phyloP scores from a whole-genome alignment of 2,329 filamentous ascomycete genomes.

The Calycina herbarum region DNA sequence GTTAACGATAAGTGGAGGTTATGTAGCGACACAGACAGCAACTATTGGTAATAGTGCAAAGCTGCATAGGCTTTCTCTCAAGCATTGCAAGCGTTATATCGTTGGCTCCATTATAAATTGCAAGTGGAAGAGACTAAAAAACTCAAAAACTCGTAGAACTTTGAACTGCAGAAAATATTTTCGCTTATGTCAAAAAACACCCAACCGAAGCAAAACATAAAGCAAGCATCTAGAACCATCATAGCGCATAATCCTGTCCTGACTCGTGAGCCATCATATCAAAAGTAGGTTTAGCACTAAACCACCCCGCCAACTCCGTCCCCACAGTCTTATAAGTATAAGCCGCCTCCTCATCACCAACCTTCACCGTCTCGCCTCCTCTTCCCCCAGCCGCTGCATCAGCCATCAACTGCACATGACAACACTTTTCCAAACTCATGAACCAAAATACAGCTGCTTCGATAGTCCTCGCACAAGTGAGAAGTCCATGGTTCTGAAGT shows the following conservation, averaged over 20 bases:
- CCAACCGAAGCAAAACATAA: neutral
- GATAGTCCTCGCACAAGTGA: conserved; percentile 47
- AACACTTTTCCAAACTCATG: conserved; percentile 48
- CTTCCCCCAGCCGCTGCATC: conserved; percentile 62
- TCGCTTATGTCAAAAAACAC: neutral
- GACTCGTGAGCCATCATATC: conserved; percentile 7
- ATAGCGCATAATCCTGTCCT: conserved; percentile 1
- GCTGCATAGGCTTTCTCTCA: too few relatives aligned
- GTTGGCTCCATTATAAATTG: too few relatives aligned
- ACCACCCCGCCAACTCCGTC: conserved; percentile 51
- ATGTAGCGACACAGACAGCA: too few relatives aligned
- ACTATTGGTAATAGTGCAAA: too few relatives aligned
- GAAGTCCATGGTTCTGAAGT: conserved; percentile 53
- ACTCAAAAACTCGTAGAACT: too few relatives aligned
- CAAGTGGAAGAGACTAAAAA: too few relatives aligned
- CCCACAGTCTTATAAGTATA: conserved; percentile 68
- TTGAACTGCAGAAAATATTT: too few relatives aligned
- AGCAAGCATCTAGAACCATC: neutral
- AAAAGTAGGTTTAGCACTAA: conserved; percentile 28
- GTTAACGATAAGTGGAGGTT: too few relatives aligned
- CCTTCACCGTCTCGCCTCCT: conserved; percentile 59
- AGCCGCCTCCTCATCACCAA: conserved; percentile 64
- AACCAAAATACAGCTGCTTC: conserved; percentile 57
- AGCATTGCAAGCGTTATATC: too few relatives aligned
- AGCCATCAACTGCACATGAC: conserved; percentile 50